Evolutionary conservation across 768 basidiomycete genomes (phyloP), one percentile per base, ranked within the genome.

Genomic region (Tylopilus vinaceipallidus): DNA sequence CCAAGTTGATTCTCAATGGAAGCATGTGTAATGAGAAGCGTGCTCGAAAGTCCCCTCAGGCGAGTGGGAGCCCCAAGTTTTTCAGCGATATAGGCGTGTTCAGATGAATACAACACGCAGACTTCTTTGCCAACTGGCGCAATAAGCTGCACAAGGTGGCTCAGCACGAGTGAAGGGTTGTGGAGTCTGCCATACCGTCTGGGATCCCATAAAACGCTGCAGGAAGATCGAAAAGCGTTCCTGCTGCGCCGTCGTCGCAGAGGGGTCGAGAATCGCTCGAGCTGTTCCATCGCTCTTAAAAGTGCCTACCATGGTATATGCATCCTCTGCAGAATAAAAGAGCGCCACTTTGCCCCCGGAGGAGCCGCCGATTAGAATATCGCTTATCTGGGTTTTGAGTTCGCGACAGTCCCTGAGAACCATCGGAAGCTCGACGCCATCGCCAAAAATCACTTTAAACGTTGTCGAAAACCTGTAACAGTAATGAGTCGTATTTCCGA

Each of bases 81-180:
- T 50, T 80, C 75, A 17, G 70, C 65, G 14, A 83, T 63, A 17
- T 68, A 56, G 14, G 58, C 47, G 53, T 77, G 81, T 50, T 73
- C 72, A 6, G 83, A 79, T 9, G 82, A 78, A 50, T 79, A 84
- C 53, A 86, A 75, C 4, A 77, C 82, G 24, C 84, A 72, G n/a
- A 81, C 68, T 44, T 77, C 75, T 12, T 64, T 57, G 8, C 78
- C 79, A 20, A 74, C 73, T 55, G 80, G 73, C 7, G 77, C 74
- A 26, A 86, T 70, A 60, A 84, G 86, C 86, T 88, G 52, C 8
- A 43, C 22, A 27, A 42, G 12, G 14, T n/a, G 23, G 52, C 7
- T 45, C 24, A 49, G 47, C 37, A 42, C 14, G 6, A 4, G 35
- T 47, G 6, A 44, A 38, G 26, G 35, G 16, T 13, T 1, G 14